Percentiles rank a stretch among this genome's conserved stretches.
Conservation (phyloP, 495 filamentous ascomycete genomes). For the Usnea hakonensis region DNA sequence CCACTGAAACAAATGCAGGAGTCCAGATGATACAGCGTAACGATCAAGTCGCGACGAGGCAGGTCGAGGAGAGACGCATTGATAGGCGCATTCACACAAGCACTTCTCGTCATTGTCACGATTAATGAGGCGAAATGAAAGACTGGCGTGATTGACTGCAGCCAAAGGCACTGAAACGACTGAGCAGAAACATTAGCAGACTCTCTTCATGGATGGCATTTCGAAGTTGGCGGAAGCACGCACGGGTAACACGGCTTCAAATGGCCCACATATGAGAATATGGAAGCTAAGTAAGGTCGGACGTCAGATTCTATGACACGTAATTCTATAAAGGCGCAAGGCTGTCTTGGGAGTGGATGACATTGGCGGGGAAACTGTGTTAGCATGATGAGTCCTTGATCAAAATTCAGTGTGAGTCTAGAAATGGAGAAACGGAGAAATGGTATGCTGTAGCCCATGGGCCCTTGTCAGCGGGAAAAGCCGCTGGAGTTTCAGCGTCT, state of each 20-base stretch:
- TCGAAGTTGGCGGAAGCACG: not conserved
- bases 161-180: not conserved
- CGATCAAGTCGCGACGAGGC: not conserved
- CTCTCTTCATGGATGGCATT: not conserved
- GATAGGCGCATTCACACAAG: not conserved
- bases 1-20: not conserved
- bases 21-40: not conserved
- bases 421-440: too few relatives aligned
- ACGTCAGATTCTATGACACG: not conserved
- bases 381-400: too few relatives aligned
- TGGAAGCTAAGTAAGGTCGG: not conserved
- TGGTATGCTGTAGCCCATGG: too few relatives aligned
- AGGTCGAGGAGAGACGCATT: not conserved
- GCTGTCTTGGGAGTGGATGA: too few relatives aligned
- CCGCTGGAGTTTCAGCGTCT: too few relatives aligned
- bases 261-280: not conserved
- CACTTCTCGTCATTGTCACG: not conserved
- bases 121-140: not conserved
- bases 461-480: too few relatives aligned
- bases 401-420: too few relatives aligned
- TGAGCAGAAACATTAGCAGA: not conserved
- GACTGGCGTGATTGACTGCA: not conserved
- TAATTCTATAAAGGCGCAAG: too few relatives aligned
- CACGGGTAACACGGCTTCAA: not conserved
- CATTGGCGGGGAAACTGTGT: too few relatives aligned